Evolutionary conservation across 371 early-diverging fungal genomes (phyloP).

Genomic region (Dichotomocladium elegans): DNA sequence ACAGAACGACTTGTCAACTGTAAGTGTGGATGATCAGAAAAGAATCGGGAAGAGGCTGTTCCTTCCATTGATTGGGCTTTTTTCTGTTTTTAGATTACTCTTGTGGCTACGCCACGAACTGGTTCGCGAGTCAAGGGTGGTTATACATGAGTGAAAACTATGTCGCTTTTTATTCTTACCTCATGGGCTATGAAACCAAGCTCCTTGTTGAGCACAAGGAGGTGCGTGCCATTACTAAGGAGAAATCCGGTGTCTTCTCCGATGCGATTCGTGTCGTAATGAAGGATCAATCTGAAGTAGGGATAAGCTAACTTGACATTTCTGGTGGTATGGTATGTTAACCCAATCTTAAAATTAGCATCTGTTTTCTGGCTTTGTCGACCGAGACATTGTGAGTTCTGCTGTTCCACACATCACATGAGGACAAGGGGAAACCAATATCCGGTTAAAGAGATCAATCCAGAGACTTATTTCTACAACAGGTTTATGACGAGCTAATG

Average conservation of each 20-base stretch:
- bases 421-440: not conserved
- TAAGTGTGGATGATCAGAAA: no score
- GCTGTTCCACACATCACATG: not conserved
- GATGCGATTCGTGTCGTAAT: not conserved
- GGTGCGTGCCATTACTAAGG: not conserved
- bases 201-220: not conserved
- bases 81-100: not conserved
- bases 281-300: not conserved
- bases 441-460: no score
- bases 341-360: not conserved
- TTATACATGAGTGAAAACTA: not conserved
- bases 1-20: not conserved
- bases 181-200: not conserved
- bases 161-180: not conserved
- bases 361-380: not conserved
- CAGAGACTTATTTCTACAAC: no score
- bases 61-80: no score
- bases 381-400: not conserved
- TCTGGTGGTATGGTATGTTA: not conserved
- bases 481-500: not conserved
- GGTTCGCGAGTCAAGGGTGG: not conserved
- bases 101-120: not conserved
- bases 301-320: not conserved
- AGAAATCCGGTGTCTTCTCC: not conserved
- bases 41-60: not conserved